Evolutionary conservation across 1,139 yeast genomes (phyloP), one percentile per base, ranked within the genome.

Genomic region (Kurtzmaniella natalensis): DNA sequence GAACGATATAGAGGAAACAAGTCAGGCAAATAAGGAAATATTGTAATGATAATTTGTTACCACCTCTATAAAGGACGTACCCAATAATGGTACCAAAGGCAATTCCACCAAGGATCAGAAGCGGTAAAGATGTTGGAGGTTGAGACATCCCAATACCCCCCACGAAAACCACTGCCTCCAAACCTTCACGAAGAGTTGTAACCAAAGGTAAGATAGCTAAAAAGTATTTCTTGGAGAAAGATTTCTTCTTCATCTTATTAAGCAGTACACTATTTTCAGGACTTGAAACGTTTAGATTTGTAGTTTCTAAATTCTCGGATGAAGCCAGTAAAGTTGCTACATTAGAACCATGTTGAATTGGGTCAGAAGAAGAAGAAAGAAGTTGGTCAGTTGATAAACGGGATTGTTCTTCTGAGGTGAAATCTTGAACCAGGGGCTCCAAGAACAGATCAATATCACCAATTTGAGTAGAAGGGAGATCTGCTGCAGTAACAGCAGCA

Each of bases 161-260:
- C 10, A 67, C 63, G 40, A 68, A 67, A 2, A 67, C 74, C 5
- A 68, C 71, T 0, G 74, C 73, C 46, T 68, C 74, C 43, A 67
- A 55, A 11, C 74, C 74, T 51, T 68, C 74, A 51, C 74, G 52
- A 42, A 68, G 55, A 20, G 70, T 62, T 15, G 74, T 68, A 33
- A 68, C 53, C 31, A 68, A 59, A 1, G 74, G 74, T 34, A 68
- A 54, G 25, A 67, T 55, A 35, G 65, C 61, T 47, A 65, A 51
- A 38, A 61, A 59, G 47, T 65, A 62, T 42, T 55, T 61, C 45
- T 57, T 55, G 28, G 57, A 50, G 35, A 57, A 51, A 30, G 13
- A 26, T 34, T 34, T 14, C 13, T 13, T 18, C n/a, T 23, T 23
- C 5, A 11, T 14, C 16, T 11, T 23, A n/a, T n/a, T n/a, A n/a